Evolutionary conservation across 305 asterid genomes (phyloP), one percentile per base, ranked within the genome.

Genomic region (Fraxinus angustifolia): DNA sequence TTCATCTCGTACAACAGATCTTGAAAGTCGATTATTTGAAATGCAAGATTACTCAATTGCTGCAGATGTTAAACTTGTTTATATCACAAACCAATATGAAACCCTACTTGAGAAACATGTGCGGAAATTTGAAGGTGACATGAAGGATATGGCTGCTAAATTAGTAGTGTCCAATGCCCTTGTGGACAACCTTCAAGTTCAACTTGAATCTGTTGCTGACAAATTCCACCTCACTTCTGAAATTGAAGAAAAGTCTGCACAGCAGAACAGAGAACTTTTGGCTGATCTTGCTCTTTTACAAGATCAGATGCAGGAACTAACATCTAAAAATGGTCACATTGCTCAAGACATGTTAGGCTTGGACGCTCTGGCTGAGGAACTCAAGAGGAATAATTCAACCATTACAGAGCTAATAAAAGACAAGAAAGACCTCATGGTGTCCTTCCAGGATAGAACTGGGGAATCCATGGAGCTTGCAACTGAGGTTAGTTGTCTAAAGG

Each of bases 101-200:
- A 76, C 88, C 48, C 76, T 85, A 30, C 73, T 82, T 34, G 87
- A 85, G 85, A 91, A 89, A 70, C 88, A 74, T 48, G 28, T 71
- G 92, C 88, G 87, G 87, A 91, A 85, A 87, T 89, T 88, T 84
- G 88, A 83, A 86, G 84, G 86, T 82, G 89, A 88, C 79, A 78
- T 90, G 83, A 86, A 84, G 62, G 87, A 88, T 30, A 85, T 88
- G 85, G 92, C 75, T 82, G 80, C 80, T 68, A 93, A 90, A 85
- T 81, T 91, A 36, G 91, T 88, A 78, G 77, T 80, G 50, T 90
- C 99, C 17, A 88, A 87, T 89, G 89, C 94, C 81, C 88, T 93
- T 70, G 91, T 92, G 82, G 95, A 89, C 56, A 90, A 90, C 76
- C 96, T 96, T 89, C 94, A 90, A 81, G 82, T 86, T 79, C 92